These are phyloP conservation scores for Trapa incisa DNA, from an alignment of 345 rosid genomes.

Conservation along the genomic window DNA sequence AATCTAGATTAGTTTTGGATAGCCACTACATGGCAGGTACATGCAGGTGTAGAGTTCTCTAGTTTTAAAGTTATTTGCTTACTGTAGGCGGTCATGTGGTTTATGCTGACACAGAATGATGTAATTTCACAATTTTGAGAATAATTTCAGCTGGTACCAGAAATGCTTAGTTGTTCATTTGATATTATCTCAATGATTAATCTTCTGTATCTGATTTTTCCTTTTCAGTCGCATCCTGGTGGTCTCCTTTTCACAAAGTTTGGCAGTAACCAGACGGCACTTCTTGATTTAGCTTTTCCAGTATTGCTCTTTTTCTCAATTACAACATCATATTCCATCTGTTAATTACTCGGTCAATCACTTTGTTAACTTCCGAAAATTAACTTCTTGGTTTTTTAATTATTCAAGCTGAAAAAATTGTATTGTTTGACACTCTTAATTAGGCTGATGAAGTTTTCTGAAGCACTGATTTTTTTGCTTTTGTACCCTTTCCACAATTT, in stretches of 20 bases:
- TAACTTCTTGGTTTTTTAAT: not conserved
- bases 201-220: slow-evolving; percentile 10
- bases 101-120: not conserved
- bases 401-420: not conserved
- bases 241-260: slow-evolving; percentile 77
- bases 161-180: too few species aligned
- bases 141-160: not conserved
- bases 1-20: not conserved
- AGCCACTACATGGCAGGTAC: not conserved
- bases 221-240: slow-evolving; percentile 79
- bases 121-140: not conserved
- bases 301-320: slow-evolving; percentile 20
- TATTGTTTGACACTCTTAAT: not conserved
- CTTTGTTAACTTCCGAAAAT: not conserved
- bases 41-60: not conserved
- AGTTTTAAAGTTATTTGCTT: too few species aligned
- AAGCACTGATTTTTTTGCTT: not conserved
- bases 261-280: slow-evolving; percentile 74
- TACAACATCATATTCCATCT: not conserved
- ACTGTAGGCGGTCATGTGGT: not conserved
- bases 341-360: not conserved
- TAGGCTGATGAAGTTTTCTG: not conserved
- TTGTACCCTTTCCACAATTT: not conserved
- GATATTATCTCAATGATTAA: not conserved
- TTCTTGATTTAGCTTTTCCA: slow-evolving; percentile 83